These are phyloP conservation scores for Cyanidiococcus yangmingshanensis DNA, from an alignment of 23 red algal genomes.

Conservation along the genomic window DNA sequence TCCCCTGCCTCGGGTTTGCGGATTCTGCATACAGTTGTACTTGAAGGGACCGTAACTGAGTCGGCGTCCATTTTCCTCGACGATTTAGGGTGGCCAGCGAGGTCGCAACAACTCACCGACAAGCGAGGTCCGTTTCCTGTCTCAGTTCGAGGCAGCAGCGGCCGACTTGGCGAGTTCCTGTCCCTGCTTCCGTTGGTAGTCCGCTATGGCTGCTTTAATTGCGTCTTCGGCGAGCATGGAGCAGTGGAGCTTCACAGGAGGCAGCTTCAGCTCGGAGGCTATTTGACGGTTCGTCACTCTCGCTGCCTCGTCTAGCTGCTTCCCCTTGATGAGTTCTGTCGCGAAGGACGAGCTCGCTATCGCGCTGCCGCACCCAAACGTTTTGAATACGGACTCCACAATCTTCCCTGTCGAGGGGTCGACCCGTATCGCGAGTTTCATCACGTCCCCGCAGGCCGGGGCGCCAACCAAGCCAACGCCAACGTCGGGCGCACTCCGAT, in stretches of 20 bases:
- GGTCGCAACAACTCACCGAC: no score
- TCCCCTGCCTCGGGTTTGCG: no score
- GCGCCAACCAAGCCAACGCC: conserved; percentile 92
- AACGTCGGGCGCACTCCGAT: conserved; percentile 63
- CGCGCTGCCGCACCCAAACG: conserved; percentile 89
- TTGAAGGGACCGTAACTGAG: no score
- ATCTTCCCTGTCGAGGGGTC: conserved; percentile 66
- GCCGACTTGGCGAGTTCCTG: neutral
- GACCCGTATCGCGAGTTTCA: conserved; percentile 93
- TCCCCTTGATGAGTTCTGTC: conserved; percentile 80
- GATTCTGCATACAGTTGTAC: no score
- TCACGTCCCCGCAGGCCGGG: conserved; percentile 95
- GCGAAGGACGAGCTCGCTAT: conserved; percentile 90
- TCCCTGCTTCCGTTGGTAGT: conserved; percentile 61
- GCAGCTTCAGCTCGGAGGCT: conserved; percentile 78
- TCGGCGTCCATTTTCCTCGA: no score
- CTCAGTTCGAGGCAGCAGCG: neutral
- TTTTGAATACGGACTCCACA: conserved; percentile 85
- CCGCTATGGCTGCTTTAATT: conserved; percentile 79
- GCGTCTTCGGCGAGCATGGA: conserved; percentile 98
- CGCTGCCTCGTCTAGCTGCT: conserved; percentile 58
- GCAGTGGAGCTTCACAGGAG: conserved; percentile 95
- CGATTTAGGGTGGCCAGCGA: no score
- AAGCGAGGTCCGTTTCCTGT: no score
- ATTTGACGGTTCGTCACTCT: conserved; percentile 85